phyloP scores from a whole-genome alignment of 805 yeast genomes.

The Metschnikowia cubensis region DNA sequence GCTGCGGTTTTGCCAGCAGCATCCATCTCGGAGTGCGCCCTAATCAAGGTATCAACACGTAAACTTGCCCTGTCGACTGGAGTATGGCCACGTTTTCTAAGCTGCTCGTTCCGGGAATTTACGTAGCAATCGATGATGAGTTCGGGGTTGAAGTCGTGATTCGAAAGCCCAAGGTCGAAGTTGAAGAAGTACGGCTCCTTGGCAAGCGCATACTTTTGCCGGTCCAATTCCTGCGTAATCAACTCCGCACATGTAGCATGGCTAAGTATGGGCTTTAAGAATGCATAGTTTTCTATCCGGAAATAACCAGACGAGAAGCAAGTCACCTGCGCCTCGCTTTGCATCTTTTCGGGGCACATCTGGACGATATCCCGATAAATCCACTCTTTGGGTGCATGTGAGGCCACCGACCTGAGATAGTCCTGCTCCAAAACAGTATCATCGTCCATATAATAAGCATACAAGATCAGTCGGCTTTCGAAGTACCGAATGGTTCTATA shows the following conservation, averaged over 20 bases:
- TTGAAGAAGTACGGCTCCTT: constrained; percentile 19
- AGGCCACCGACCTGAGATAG: constrained; percentile 14
- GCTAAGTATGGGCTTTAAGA: constrained; percentile 15
- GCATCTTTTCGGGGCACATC: constrained; percentile 17
- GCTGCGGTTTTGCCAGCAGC: not conserved
- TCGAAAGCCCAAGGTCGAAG: constrained; percentile 23
- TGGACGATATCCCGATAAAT: constrained; percentile 17
- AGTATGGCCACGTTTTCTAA: constrained; percentile 2
- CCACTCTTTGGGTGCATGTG: constrained; percentile 8
- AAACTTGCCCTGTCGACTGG: constrained; percentile 6
- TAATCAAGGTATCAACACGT: constrained; percentile 6
- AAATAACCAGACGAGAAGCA: constrained; percentile 9
- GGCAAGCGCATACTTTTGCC: constrained; percentile 14
- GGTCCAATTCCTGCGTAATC: constrained; percentile 10
- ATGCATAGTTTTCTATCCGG: constrained; percentile 17
- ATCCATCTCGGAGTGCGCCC: not conserved
- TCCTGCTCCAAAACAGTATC: constrained; percentile 22
- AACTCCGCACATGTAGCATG: constrained; percentile 15
- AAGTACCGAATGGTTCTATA: constrained; percentile 32
- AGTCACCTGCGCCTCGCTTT: constrained; percentile 12
- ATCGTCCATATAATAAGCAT: constrained; percentile 22
- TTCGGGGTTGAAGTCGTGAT: constrained; percentile 26
- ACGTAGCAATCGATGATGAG: constrained; percentile 10
- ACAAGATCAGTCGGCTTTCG: constrained; percentile 28
- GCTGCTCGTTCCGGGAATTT: not conserved